Conservation (phyloP, 2,329 filamentous ascomycete species). For the Fusarium marasasianum region DNA sequence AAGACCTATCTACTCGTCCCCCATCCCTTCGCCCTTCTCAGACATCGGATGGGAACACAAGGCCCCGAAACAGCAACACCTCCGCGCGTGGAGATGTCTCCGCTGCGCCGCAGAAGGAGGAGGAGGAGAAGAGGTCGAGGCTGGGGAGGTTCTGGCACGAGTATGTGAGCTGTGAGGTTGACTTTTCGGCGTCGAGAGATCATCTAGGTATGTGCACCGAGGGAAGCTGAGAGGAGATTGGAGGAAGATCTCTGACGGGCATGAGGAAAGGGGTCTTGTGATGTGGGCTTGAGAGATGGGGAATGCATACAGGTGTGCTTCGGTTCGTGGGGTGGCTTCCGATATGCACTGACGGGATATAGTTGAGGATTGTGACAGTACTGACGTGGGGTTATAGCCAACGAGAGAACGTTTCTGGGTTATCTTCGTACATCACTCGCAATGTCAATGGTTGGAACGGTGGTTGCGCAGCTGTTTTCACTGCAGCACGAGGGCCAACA, state of each 20-base stretch:
- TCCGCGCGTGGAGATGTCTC: slow-evolving; percentile 28
- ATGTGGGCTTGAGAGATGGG: not conserved
- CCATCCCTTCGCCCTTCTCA: not conserved
- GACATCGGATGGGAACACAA: not conserved
- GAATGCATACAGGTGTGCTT: not conserved
- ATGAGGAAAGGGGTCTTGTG: slow-evolving; percentile 3
- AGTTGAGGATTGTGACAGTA: not conserved
- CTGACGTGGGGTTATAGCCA: slow-evolving; percentile 57
- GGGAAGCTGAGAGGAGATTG: slow-evolving; percentile 6
- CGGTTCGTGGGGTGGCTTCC: not conserved
- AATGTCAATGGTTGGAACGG: slow-evolving; percentile 73
- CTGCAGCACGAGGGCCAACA: slow-evolving; percentile 49
- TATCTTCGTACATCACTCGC: slow-evolving; percentile 76
- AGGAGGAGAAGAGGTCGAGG: not conserved
- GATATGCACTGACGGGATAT: not conserved
- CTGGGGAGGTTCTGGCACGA: slow-evolving; percentile 32
- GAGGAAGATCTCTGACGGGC: slow-evolving; percentile 13
- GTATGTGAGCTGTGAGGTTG: slow-evolving; percentile 41
- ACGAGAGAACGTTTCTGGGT: slow-evolving; percentile 78
- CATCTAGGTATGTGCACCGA: slow-evolving; percentile 39
- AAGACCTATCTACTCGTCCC: slow-evolving; percentile 22
- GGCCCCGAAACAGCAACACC: slow-evolving; percentile 13
- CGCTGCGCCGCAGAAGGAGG: slow-evolving; percentile 35
- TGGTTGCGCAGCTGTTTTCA: slow-evolving; percentile 74
- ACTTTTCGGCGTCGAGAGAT: slow-evolving; percentile 35